Evolutionary conservation across 176 grass and related monocot species (phyloP).

Genomic region (sorghum (Sorghum bicolor)): Sorghum_bicolor_NCBIv3 NC_012871.2:799001-799500

Average conservation of each 20-base stretch:
- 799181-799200: slow-evolving; percentile 37
- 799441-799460: slow-evolving; percentile 24
- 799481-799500: slow-evolving; percentile 18
- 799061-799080: slow-evolving; percentile 86
- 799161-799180: slow-evolving; percentile 43
- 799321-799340: slow-evolving; percentile 41
- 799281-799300: slow-evolving; percentile 45
- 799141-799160: slow-evolving; percentile 35
- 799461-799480: slow-evolving; percentile 34
- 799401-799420: slow-evolving; percentile 44
- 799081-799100: slow-evolving; percentile 97
- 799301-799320: slow-evolving; percentile 4
- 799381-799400: slow-evolving; percentile 75
- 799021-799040: slow-evolving; percentile 62
- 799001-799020: background rate
- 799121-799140: slow-evolving; percentile 1
- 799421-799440: slow-evolving; percentile 37
- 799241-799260: slow-evolving; percentile 29
- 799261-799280: slow-evolving; percentile 41
- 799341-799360: slow-evolving; percentile 64
- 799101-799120: slow-evolving; percentile 62
- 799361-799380: slow-evolving; percentile 78
- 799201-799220: slow-evolving; percentile 45
- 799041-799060: slow-evolving; percentile 93
- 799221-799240: slow-evolving; percentile 49